Evolutionary conservation across 2,329 filamentous ascomycete species (phyloP).

Genomic region (Scedosporium apiospermum): DNA sequence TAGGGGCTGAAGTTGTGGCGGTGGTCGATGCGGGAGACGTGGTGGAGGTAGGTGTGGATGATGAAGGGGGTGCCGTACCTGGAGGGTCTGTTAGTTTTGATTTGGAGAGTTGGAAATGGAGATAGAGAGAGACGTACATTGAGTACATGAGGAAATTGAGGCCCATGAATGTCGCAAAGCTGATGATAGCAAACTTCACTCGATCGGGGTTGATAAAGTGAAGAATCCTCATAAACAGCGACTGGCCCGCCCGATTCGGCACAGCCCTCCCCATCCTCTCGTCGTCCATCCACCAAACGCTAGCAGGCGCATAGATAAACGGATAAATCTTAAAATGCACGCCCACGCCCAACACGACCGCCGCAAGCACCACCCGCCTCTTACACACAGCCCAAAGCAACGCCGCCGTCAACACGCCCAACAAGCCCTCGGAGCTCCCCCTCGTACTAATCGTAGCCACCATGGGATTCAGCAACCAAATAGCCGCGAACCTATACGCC

Average conservation of each 20-base stretch:
- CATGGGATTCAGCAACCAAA: constrained; percentile 97
- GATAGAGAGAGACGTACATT: constrained; percentile 38
- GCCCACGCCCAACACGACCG: constrained; percentile 65
- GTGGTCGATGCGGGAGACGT: constrained; percentile 87
- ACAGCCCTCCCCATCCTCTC: constrained; percentile 26
- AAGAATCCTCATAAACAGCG: constrained; percentile 14
- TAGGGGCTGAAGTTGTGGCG: constrained; percentile 98
- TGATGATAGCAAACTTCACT: constrained; percentile 49
- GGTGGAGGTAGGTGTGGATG: constrained; percentile 85
- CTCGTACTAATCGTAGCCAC: constrained; percentile 93
- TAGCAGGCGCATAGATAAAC: constrained; percentile 81
- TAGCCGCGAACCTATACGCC: constrained; percentile 68
- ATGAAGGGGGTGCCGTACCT: constrained; percentile 76
- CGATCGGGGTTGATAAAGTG: constrained; percentile 45
- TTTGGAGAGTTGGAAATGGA: background rate
- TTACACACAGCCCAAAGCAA: constrained; percentile 73
- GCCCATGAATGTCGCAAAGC: constrained; percentile 60
- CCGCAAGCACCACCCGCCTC: constrained; percentile 54
- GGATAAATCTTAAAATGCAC: constrained; percentile 99
- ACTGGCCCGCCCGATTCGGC: constrained; percentile 6
- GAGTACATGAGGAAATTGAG: constrained; percentile 75
- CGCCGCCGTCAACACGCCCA: constrained; percentile 76
- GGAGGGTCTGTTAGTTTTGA: constrained; percentile 8
- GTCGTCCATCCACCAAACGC: constrained; percentile 70
- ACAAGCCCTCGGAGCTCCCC: constrained; percentile 83